Conservation (phyloP, 2,329 filamentous ascomycete species). For the Talaromyces sp. region DNA sequence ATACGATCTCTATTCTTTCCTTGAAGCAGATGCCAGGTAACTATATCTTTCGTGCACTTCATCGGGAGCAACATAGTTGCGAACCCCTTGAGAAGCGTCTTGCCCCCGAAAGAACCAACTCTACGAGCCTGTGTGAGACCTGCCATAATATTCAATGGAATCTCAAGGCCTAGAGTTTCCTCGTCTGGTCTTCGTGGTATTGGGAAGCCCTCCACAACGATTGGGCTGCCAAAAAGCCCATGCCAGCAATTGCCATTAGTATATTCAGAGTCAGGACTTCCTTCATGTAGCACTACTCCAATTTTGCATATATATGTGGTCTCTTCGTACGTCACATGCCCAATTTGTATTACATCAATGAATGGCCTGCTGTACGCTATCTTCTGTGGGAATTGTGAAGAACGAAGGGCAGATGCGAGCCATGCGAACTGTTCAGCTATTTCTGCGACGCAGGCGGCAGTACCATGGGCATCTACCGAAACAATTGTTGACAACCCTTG, state of each 20-base stretch:
- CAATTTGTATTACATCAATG: neutral
- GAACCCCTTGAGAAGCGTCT: slow-evolving; percentile 35
- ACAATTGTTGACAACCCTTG: neutral
- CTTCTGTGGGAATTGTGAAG: slow-evolving; percentile 21
- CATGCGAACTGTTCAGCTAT: slow-evolving; percentile 37
- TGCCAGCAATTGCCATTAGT: slow-evolving; percentile 31
- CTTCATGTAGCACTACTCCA: neutral
- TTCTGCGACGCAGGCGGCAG: slow-evolving; percentile 27
- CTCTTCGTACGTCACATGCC: neutral
- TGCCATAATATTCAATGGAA: slow-evolving; percentile 20
- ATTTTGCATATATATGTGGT: slow-evolving; percentile 8
- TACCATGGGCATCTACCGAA: slow-evolving; percentile 8
- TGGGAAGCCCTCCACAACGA: slow-evolving; percentile 32
- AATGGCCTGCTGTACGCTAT: slow-evolving; percentile 21
- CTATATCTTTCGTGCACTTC: slow-evolving; percentile 16
- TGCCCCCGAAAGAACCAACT: slow-evolving; percentile 26
- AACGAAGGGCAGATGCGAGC: slow-evolving; percentile 32
- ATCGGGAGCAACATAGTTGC: slow-evolving; percentile 32
- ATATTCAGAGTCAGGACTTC: neutral
- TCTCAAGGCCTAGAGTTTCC: slow-evolving; percentile 29
- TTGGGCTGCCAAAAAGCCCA: slow-evolving; percentile 27
- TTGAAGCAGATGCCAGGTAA: slow-evolving; percentile 31
- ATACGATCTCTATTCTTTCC: slow-evolving; percentile 25
- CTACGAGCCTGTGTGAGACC: slow-evolving; percentile 14
- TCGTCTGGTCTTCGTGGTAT: slow-evolving; percentile 21